Percentiles rank a stretch among this genome's conserved stretches.
Conservation (phyloP, 768 basidiomycete species). For the Suillus tomentosus region DNA sequence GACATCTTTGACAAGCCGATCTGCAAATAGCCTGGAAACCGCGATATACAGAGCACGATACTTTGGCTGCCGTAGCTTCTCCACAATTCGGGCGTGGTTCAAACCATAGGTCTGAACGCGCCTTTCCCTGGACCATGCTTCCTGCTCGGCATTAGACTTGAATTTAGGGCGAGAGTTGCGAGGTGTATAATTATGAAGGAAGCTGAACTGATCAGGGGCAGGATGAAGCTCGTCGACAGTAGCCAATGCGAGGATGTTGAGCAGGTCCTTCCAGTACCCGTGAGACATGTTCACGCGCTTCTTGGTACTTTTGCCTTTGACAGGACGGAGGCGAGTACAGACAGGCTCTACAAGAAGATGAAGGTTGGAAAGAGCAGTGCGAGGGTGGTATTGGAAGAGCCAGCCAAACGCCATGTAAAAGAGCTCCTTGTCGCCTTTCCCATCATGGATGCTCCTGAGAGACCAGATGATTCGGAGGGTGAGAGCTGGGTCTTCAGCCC, state of each 20-base stretch:
- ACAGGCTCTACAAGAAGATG: constrained; percentile 53
- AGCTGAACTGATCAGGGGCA: constrained; percentile 16
- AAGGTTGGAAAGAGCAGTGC: constrained; percentile 68
- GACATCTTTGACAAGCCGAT: constrained; percentile 52
- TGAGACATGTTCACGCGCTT: constrained; percentile 37
- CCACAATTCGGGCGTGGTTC: constrained; percentile 38
- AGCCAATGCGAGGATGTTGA: constrained; percentile 66
- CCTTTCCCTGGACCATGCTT: constrained; percentile 24
- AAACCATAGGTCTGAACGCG: constrained; percentile 25
- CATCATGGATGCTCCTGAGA: constrained; percentile 68
- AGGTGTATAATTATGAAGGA: constrained; percentile 27
- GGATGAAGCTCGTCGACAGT: constrained; percentile 49
- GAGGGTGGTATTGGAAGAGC: constrained; percentile 68
- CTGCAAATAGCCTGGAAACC: constrained; percentile 61
- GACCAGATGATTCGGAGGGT: constrained; percentile 72
- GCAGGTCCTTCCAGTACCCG: constrained; percentile 77
- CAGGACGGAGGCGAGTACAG: constrained; percentile 34
- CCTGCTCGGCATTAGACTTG: constrained; percentile 24
- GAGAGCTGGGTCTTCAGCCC: constrained; percentile 57
- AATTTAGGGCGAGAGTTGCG: constrained; percentile 29
- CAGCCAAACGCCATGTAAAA: constrained; percentile 72
- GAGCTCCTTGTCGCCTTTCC: constrained; percentile 57
- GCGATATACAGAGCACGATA: constrained; percentile 66
- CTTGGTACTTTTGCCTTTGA: constrained; percentile 26
- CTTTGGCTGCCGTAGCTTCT: constrained; percentile 47